phyloP scores from a whole-genome alignment of 306 rosid species.

The Fagus sylvatica region DNA sequence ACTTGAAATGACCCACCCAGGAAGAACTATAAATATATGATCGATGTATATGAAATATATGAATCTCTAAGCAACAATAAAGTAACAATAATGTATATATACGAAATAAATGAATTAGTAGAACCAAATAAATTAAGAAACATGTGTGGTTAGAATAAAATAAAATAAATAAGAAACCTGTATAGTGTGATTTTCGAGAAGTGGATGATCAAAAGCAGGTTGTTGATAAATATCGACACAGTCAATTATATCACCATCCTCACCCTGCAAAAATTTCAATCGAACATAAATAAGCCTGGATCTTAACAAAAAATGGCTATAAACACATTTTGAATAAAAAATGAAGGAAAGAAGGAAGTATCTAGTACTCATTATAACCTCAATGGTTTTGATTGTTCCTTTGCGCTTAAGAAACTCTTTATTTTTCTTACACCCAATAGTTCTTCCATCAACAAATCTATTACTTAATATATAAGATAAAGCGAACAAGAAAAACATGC shows the following conservation, averaged over 20 bases:
- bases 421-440: background rate
- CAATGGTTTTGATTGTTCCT: background rate
- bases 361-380: background rate
- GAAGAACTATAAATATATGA: too few species aligned
- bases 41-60: too few species aligned
- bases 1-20: too few species aligned
- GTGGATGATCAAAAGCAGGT: conserved; percentile 29
- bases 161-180: conserved; percentile 8
- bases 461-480: background rate
- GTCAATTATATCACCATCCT: conserved; percentile 25
- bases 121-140: background rate
- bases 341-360: background rate
- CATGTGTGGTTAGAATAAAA: background rate
- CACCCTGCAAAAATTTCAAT: conserved; percentile 7
- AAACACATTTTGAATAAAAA: too few species aligned
- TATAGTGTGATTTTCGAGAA: conserved; percentile 28
- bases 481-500: background rate
- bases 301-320: too few species aligned
- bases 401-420: background rate
- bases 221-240: conserved; percentile 31
- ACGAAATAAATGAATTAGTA: background rate
- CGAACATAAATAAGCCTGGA: too few species aligned
- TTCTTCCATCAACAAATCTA: background rate
- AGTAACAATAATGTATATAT: too few species aligned
- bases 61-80: too few species aligned